Percentiles rank a stretch among this genome's conserved stretches.
Evolutionary conservation across 106 monocot species (phyloP).

Genomic region (Vanilla planifolia): DNA sequence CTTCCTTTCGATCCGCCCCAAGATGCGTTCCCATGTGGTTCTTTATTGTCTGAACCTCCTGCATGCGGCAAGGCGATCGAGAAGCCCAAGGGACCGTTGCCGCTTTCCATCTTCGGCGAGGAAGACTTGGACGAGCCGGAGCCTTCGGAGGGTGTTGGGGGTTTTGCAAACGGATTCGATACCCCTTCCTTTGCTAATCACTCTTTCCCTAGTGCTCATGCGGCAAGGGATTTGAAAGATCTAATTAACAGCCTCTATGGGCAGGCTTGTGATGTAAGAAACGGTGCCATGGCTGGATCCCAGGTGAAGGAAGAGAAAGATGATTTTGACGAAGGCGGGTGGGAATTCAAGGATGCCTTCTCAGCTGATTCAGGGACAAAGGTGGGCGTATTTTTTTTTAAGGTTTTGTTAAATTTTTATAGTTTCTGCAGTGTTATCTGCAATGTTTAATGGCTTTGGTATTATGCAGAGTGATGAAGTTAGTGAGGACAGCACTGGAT

Average conservation of each 20-base stretch:
- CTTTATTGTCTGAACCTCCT: not conserved
- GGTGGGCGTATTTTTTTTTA: not conserved
- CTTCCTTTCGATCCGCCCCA: not conserved
- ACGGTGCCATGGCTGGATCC: no score
- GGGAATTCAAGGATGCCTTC: slow-evolving; percentile 9
- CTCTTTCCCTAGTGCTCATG: not conserved
- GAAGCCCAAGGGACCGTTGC: not conserved
- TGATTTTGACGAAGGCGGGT: not conserved
- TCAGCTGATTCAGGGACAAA: not conserved
- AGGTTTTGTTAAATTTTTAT: not conserved
- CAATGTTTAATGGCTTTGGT: no score
- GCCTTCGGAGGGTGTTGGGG: not conserved
- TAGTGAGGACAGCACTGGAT: not conserved
- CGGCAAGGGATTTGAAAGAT: not conserved
- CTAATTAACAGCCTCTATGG: slow-evolving; percentile 1
- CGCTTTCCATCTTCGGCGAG: slow-evolving; percentile 8
- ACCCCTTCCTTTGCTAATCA: not conserved
- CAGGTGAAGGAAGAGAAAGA: not conserved
- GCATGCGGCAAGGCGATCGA: not conserved
- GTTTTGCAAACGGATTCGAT: slow-evolving; percentile 5
- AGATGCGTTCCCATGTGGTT: not conserved
- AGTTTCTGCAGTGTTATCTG: no score
- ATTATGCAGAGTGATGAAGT: not conserved
- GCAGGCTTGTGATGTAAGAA: not conserved
- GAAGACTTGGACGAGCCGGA: slow-evolving; percentile 1